Base-by-base conservation (phyloP, 331 rosid species). In the Pyracantha coccinea region DNA sequence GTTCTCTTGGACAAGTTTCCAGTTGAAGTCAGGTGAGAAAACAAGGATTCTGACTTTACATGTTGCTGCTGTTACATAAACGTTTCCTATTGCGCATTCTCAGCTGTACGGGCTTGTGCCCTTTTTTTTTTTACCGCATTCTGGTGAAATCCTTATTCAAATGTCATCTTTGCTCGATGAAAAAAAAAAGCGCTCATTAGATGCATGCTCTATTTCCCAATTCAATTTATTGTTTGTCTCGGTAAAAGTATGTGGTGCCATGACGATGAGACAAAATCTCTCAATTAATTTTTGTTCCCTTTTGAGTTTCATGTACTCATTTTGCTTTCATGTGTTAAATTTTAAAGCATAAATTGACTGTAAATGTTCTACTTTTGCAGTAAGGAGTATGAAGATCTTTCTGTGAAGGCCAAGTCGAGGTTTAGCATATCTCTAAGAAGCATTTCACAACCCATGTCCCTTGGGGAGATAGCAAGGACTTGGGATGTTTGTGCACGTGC, bases 401-500 rank as follows among this genome's bases (percentile, higher is more conserved):
- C 99, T 0, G 87, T 78, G 71, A 94, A 92, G 82, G 89, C 95
- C 8, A 94, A 84, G 85, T 89, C 96, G 69, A 90, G 79, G 86
- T 94, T 94, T 75, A 92, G 97, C 92, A 87, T 86, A 77, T 92
- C 90, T 38, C 79, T 92, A 7, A 88, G 97, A 68, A 72, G 91
- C 83, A 85, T 94, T 72, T 87, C 99, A 8, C 97, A 94, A 58
- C 97, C 99, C 7, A 92, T 92, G 97, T 85, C 97, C 14, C 93
- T 94, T 23, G 86, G 86, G 79, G 96, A 84, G 47, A 87, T 94
- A 78, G 99, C 92, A 52, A 87, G 87, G 83, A 86, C 99, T n/a
- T 94, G 99, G 99, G 97, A 89, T 86, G 72, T 82, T 15, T 92
- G 92, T 81, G 96, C 95, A 68, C 97, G 97, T 19, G 82, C 88